Conservation (phyloP, 225 moss, liverwort and hornwort species). For the Sphagnum tenellum region DNA sequence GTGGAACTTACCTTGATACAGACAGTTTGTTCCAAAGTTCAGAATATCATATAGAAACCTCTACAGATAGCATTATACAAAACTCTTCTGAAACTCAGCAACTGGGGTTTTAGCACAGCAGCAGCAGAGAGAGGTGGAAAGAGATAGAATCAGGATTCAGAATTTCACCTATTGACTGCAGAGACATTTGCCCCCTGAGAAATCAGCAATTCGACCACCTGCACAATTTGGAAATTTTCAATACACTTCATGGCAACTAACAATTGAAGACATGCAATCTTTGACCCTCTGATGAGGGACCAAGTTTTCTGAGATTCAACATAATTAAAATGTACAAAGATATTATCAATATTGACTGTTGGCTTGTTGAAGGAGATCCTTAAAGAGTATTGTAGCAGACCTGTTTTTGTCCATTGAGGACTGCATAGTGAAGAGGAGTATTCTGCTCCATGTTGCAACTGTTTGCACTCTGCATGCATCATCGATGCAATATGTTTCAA, state of each 20-base stretch:
- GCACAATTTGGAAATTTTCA: slow-evolving; percentile 4
- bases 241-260: background rate
- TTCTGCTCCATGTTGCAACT: slow-evolving; percentile 57
- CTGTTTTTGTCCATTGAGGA: slow-evolving; percentile 51
- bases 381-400: slow-evolving; percentile 8
- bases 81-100: slow-evolving; percentile 5
- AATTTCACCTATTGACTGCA: slow-evolving; percentile 42
- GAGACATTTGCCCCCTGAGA: slow-evolving; percentile 40
- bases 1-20: background rate
- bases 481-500: no score
- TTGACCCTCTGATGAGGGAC: background rate
- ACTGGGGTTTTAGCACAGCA: background rate
- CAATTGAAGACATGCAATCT: slow-evolving; percentile 1
- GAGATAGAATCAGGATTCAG: no score
- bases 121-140: background rate
- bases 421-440: slow-evolving; percentile 53
- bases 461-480: slow-evolving; percentile 32
- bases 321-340: background rate
- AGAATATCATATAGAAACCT: background rate
- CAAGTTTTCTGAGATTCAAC: background rate
- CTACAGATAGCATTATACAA: background rate
- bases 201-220: slow-evolving; percentile 57
- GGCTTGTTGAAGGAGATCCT: background rate
- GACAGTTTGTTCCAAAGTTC: no score
- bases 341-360: background rate